Base-by-base conservation (phyloP, 2,329 filamentous ascomycete genomes). In the Alternaria ethzedia region DNA sequence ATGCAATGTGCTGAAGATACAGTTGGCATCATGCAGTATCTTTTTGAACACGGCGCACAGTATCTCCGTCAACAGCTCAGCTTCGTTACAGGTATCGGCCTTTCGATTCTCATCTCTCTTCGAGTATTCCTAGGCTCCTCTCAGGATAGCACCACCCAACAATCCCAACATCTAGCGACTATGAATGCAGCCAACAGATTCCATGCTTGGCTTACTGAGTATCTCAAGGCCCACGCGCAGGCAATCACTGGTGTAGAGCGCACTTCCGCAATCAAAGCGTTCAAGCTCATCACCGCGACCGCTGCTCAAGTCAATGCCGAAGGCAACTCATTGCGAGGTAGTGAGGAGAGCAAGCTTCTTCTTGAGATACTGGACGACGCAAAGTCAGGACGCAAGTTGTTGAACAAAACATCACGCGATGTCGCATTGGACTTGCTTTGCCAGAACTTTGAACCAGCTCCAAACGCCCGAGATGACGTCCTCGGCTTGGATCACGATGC, bases 1-100 rank as follows among this genome's bases (percentile, higher is more conserved):
- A 86, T 90, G 0, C 91, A 96, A 74, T 98, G 95, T 78, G 92
- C 94, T 10, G 93, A 97, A 74, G 96, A 99, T 81, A 90, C 92
- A 2, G 85, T 98, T 47, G 95, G 94, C 0, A 87, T 99, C 32
- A 89, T 92, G 63, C 91, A 93, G 77, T 97, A 97, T 79, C 85
- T 99, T 2, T 84, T 98, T 13, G 83, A 87, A 6, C 86, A 87
- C 55, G 94, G 95, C 8, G 82, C 83, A 15, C 71, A 81, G 6
- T 89, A 95, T 75, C 83, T 99, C 5, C 81, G 79, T 4, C 84
- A 86, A 30, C 84, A 86, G 0, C 89, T 93, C 1, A 90, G 89
- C 0, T 97, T 97, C 71, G 83, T 96, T 45, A 90, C 92, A 11
- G 95, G 94, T 0, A 91, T 94, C 67, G 87, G 91, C 1, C 82